These are phyloP conservation scores for Encephalitozoon romaleae DNA, from an alignment of 371 early-diverging fungal genomes.

Conservation along the genomic window DNA sequence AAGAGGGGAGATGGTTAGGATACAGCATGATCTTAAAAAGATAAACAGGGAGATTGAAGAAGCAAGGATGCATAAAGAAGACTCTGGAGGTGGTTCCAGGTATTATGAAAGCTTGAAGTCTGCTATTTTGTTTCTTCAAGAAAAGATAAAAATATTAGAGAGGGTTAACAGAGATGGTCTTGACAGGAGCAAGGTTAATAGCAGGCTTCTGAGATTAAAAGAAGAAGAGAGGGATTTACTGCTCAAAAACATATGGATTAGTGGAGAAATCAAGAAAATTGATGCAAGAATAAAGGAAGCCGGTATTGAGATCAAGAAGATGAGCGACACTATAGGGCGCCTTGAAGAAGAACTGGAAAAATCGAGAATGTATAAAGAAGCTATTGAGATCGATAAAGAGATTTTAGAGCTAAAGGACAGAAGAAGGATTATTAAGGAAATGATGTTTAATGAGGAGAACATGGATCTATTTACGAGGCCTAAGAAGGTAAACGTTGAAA, in stretches of 20 bases:
- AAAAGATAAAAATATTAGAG: slow-evolving; percentile 20
- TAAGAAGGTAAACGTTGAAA: slow-evolving; percentile 29
- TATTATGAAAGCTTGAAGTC: not conserved
- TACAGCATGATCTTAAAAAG: slow-evolving; percentile 1
- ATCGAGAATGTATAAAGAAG: not conserved
- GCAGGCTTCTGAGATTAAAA: not conserved
- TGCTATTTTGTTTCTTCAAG: not conserved
- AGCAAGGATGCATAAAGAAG: not conserved
- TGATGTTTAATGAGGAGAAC: slow-evolving; percentile 19
- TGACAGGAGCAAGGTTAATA: not conserved
- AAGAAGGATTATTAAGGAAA: slow-evolving; percentile 12
- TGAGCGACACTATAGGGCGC: not conserved
- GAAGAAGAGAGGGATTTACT: not conserved
- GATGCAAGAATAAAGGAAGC: not conserved
- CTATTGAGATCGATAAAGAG: slow-evolving; percentile 25
- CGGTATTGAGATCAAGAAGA: slow-evolving; percentile 16
- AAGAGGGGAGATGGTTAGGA: not conserved
- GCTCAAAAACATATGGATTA: slow-evolving; percentile 1
- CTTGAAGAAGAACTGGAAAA: not conserved
- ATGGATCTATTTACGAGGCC: slow-evolving; percentile 14
- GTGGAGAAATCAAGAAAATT: slow-evolving; percentile 1
- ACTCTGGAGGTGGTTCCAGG: not conserved
- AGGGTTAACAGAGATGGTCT: not conserved
- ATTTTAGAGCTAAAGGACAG: slow-evolving; percentile 18
- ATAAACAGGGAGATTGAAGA: slow-evolving; percentile 16